Base-by-base conservation (phyloP, 1,139 yeast species). In the Blastobotrys elegans region DNA sequence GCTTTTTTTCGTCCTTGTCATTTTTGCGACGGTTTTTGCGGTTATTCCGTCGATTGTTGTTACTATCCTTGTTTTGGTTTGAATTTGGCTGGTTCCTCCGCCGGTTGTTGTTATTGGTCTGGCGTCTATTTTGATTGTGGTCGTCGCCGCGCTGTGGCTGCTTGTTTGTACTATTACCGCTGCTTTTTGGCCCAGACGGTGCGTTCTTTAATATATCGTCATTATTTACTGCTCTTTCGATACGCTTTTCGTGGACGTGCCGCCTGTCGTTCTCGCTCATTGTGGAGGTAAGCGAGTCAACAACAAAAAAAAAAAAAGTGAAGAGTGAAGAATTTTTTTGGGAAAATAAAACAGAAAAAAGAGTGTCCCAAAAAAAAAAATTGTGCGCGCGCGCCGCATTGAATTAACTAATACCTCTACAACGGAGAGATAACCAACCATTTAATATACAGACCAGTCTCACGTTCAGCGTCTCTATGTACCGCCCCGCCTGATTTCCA, bases 101-200 rank as follows among this genome's bases (percentile, higher is more conserved):
- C n/a, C n/a, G n/a, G n/a, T n/a, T n/a, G n/a, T n/a, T n/a, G n/a
- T n/a, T 24, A 21, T 38, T 16, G 13, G 20, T 22, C 30, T 30
- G 10, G 20, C 30, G 40, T 21, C 7, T 21, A 14, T 37, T 21
- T 10, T 29, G 8, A 17, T 35, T 35, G 8, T 6, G 14, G 7
- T 14, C 13, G 38, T 34, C 37, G 14, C 21, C 4, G 16, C 11
- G 38, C 24, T 21, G 14, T 33, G 4, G 11, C 24, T 34, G 33
- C 24, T 24, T 3, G 20, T 16, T 20, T 16, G 32, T n/a, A 26
- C 11, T 26, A 3, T 24, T 18, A 26, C 4, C 31, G 4, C 14
- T 4, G 21, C 14, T 29, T 22, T 39, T 39, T 4, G 40, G 43
- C 4, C 44, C 44, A 5, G 24, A n/a, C 18, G 44, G 44, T n/a